phyloP scores from a whole-genome alignment of 2,329 filamentous ascomycete species.

The Talaromyces sp. region DNA sequence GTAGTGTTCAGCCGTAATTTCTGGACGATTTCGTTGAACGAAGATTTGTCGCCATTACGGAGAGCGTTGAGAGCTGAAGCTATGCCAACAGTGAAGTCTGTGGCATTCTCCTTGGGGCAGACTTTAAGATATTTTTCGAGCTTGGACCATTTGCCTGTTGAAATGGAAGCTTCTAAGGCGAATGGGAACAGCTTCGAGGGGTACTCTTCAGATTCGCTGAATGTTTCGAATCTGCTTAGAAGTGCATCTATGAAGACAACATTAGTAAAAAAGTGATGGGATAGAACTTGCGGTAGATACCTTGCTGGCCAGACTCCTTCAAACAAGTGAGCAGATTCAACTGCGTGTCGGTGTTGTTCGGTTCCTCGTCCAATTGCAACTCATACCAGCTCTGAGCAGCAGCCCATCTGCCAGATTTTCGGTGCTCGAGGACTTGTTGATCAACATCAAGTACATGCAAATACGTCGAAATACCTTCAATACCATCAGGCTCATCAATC shows the following conservation, averaged over 20 bases:
- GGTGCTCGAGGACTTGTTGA: constrained; percentile 88
- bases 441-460: constrained; percentile 84
- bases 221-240: constrained; percentile 79
- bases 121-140: constrained; percentile 64
- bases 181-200: constrained; percentile 71
- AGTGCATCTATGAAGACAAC: constrained; percentile 63
- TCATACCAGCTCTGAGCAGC: constrained; percentile 98
- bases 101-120: constrained; percentile 39
- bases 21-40: constrained; percentile 60
- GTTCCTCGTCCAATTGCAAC: constrained; percentile 76
- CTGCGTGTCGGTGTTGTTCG: constrained; percentile 73
- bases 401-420: constrained; percentile 89
- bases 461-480: constrained; percentile 90
- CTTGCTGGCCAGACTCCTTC: constrained; percentile 92
- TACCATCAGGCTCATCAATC: constrained; percentile 95
- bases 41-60: constrained; percentile 50
- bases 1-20: constrained; percentile 69
- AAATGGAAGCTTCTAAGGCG: constrained; percentile 89
- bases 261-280: neutral
- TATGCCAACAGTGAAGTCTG: constrained; percentile 80
- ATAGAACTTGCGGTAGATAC: constrained; percentile 49
- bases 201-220: constrained; percentile 55
- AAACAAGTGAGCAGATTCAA: constrained; percentile 82
- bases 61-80: constrained; percentile 66
- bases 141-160: constrained; percentile 76